Conservation (phyloP, 1,284 basidiomycete species). For the Rhodofomes roseus region DNA sequence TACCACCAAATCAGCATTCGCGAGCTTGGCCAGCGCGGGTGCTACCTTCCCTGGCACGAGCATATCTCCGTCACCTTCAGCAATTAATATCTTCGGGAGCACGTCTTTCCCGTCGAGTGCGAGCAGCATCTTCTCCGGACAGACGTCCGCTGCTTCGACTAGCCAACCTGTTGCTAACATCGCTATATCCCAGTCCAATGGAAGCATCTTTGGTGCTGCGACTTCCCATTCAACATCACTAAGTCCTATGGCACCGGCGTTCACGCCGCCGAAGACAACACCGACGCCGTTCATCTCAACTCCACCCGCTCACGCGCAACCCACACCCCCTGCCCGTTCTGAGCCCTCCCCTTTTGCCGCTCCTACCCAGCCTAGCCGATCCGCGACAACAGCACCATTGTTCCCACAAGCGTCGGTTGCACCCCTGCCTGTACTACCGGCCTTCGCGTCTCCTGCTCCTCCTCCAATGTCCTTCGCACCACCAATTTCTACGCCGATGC, state of each 20-base stretch:
- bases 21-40: not conserved
- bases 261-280: not conserved
- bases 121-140: not conserved
- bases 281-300: not conserved
- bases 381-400: not conserved
- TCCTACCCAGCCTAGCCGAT: not conserved
- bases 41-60: not conserved
- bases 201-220: not conserved
- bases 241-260: not conserved
- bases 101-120: not conserved
- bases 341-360: not conserved
- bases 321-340: not conserved
- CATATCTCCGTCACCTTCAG: not conserved
- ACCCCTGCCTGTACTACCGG: not conserved
- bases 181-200: too few relatives aligned
- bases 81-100: not conserved
- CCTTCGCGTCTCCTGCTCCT: not conserved
- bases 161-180: too few relatives aligned
- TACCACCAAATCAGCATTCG: not conserved
- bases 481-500: not conserved
- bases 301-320: not conserved
- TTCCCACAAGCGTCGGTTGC: not conserved
- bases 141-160: not conserved
- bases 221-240: not conserved
- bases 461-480: not conserved